Evolutionary conservation across 768 basidiomycete genomes (phyloP), one percentile per base, ranked within the genome.

Genomic region (Jaapia argillacea): DNA sequence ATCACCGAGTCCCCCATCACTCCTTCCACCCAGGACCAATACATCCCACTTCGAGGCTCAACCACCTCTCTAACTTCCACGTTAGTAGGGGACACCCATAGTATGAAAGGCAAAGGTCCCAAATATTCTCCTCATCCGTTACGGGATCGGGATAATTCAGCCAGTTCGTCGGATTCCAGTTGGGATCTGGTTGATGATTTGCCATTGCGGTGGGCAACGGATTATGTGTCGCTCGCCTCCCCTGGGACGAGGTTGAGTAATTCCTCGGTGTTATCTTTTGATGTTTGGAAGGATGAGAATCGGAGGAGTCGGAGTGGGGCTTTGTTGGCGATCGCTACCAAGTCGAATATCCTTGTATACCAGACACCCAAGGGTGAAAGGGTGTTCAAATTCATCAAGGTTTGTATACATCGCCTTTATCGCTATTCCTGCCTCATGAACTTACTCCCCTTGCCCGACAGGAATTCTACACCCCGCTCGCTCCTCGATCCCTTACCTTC

Each of bases 381-480:
- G 16, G 84, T 84, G 0, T 91, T 89, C 55, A 74, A 78, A 49
- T 87, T 85, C 54, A 73, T 87, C 36, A 90, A 87, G 76, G 87
- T 81, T 22, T 36, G 6, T 46, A n/a, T 3, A 16, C 20, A 21
- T 6, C 23, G 14, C 31, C 5, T 23, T 16, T 7, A 7, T 6
- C 36, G 1, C 2, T 13, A 35, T 48, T 20, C 5, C 21, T 12
- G 23, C 12, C 33, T 41, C 20, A 24, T 7, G 7, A 18, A 24
- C 18, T 26, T n/a, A 4, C 20, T 14, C 6, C 33, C 41, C n/a
- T n/a, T n/a, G n/a, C 18, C 36, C 35, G 46, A 24, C 51, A 90
- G 87, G 88, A 90, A 58, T 89, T 88, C 50, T 91, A 91, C 55
- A 84, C 78, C 0, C 88, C 88, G 3, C 47, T 81, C 18, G 74